Percentiles rank a stretch among this genome's conserved stretches.
These are phyloP conservation scores for Hordeum marinum DNA, from an alignment of 176 grass and related monocot genomes.

Conservation along the genomic window DNA sequence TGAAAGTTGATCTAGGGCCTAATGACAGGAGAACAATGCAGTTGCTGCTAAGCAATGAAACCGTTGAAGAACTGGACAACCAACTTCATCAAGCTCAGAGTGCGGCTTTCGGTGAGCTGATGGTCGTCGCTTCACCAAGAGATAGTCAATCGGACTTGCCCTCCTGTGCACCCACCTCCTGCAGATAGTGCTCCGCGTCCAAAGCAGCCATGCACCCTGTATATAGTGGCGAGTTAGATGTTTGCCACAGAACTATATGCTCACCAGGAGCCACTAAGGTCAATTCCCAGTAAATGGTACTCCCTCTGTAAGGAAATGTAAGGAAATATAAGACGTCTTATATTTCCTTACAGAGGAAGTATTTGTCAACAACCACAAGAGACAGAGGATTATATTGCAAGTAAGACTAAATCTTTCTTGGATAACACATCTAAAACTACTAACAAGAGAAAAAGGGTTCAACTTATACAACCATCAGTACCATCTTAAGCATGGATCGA, in stretches of 20 bases:
- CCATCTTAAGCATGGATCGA: background rate
- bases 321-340: too few relatives aligned
- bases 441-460: background rate
- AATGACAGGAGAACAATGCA: background rate
- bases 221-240: background rate
- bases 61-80: background rate
- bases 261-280: background rate
- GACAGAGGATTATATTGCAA: background rate
- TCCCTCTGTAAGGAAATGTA: too few relatives aligned
- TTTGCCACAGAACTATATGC: background rate
- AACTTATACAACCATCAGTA: background rate
- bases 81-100: constrained; percentile 17
- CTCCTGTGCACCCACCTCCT: constrained; percentile 63
- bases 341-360: too few relatives aligned
- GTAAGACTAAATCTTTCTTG: background rate
- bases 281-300: background rate
- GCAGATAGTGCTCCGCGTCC: constrained; percentile 92
- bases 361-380: background rate
- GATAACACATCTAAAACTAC: background rate
- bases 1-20: background rate
- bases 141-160: constrained; percentile 67
- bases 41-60: background rate
- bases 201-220: constrained; percentile 91
- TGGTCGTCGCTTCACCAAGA: background rate
- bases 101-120: constrained; percentile 25